Evolutionary conservation across 352 stramenopile species (phyloP).

Genomic region (Phytophthora hibernalis): DNA sequence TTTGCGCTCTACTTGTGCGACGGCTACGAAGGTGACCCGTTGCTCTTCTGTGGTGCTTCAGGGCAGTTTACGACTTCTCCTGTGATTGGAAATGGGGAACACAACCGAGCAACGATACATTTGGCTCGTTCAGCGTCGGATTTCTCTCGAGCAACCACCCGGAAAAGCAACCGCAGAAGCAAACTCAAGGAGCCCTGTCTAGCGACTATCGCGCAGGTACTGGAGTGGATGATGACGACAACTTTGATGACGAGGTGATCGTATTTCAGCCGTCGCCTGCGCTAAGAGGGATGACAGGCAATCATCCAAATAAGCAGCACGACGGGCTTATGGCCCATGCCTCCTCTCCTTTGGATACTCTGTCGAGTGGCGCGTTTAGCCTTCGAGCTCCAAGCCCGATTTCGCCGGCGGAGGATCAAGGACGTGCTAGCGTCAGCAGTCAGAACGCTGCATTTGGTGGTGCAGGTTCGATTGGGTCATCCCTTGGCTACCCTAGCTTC

Average conservation of each 20-base stretch:
- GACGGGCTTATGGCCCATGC: slow-evolving; percentile 11
- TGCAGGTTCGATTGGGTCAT: slow-evolving; percentile 49
- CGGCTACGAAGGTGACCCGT: slow-evolving; percentile 60
- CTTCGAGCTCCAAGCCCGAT: slow-evolving; percentile 40
- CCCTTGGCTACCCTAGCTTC: slow-evolving; percentile 70
- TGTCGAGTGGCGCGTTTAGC: slow-evolving; percentile 38
- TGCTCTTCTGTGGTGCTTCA: slow-evolving; percentile 50
- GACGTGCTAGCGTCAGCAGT: slow-evolving; percentile 17
- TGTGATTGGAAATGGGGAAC: slow-evolving; percentile 19
- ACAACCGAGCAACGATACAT: slow-evolving; percentile 24
- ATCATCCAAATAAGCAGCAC: slow-evolving; percentile 33
- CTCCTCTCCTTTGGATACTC: slow-evolving; percentile 34
- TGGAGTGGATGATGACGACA: slow-evolving; percentile 61
- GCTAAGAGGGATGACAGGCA: slow-evolving; percentile 34
- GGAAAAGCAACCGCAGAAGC: slow-evolving; percentile 19
- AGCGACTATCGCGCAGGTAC: slow-evolving; percentile 10
- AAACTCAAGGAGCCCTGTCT: slow-evolving; percentile 8
- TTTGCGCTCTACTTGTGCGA: slow-evolving; percentile 71
- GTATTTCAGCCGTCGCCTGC: slow-evolving; percentile 76
- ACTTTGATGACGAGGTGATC: slow-evolving; percentile 89
- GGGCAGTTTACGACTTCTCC: slow-evolving; percentile 39
- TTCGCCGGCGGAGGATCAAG: slow-evolving; percentile 27
- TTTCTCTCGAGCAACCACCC: slow-evolving; percentile 32
- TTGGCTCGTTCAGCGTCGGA: slow-evolving; percentile 42
- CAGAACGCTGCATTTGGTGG: slow-evolving; percentile 44